A percentile compares a stretch with the other conserved stretches of the same genome.
phyloP scores from a whole-genome alignment of 2,329 filamentous ascomycete species.

The Fusarium gaditjirri region DNA sequence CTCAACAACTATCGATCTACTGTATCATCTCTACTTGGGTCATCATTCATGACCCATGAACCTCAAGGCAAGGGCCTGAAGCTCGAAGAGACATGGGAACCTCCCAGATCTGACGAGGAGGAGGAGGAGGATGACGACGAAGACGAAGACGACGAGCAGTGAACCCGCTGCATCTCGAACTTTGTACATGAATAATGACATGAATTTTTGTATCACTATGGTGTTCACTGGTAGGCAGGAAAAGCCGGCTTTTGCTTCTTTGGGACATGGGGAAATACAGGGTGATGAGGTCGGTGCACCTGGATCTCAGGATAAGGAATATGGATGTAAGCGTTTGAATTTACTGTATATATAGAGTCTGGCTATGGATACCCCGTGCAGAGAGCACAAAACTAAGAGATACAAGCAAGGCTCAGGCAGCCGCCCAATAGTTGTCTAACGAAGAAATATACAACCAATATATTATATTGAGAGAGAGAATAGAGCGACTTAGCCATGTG shows the following conservation, averaged over 20 bases:
- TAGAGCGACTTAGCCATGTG: neutral
- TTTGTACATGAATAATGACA: constrained; percentile 35
- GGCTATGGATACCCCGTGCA: constrained; percentile 41
- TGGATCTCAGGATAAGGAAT: constrained; percentile 17
- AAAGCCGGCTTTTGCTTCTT: constrained; percentile 5
- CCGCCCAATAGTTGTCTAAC: neutral
- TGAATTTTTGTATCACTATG: constrained; percentile 30
- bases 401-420: constrained; percentile 18
- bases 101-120: constrained; percentile 70
- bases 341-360: constrained; percentile 28
- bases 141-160: constrained; percentile 50
- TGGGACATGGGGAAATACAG: neutral
- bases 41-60: constrained; percentile 57
- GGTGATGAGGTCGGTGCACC: constrained; percentile 21
- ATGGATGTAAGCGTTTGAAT: constrained; percentile 23
- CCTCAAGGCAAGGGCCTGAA: constrained; percentile 78
- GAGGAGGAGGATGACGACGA: constrained; percentile 61
- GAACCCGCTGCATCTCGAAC: constrained; percentile 43
- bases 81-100: constrained; percentile 83
- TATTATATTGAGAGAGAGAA: neutral
- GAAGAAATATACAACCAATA: constrained; percentile 5
- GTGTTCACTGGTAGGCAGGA: constrained; percentile 7
- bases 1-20: constrained; percentile 66
- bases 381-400: constrained; percentile 25
- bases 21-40: constrained; percentile 64